Percentiles rank a stretch among this genome's conserved stretches.
These are phyloP conservation scores for Conringia planisiliqua DNA, from an alignment of 345 rosid genomes.

Conservation along the genomic window DNA sequence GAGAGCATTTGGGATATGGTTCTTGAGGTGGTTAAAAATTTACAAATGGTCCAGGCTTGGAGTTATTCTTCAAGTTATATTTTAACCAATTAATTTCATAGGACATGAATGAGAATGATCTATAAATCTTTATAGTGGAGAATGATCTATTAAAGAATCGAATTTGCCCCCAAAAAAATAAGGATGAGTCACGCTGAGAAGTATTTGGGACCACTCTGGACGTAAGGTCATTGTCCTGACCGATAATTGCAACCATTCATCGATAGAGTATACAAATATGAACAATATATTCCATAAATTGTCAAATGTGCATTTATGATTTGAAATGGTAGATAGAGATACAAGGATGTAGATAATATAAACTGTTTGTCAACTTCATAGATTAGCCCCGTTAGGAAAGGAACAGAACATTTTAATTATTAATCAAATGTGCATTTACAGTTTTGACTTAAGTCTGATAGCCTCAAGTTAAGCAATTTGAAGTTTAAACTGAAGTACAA, in stretches of 20 bases:
- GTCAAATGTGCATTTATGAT: slow-evolving; percentile 6
- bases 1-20: no score
- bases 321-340: neutral
- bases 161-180: no score
- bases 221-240: neutral
- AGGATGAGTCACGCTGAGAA: neutral
- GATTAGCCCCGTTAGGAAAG: neutral
- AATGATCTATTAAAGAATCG: no score
- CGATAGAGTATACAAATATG: neutral
- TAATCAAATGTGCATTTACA: neutral
- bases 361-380: neutral
- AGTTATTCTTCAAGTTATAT: no score
- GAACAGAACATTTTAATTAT: neutral
- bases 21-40: no score
- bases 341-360: neutral
- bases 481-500: no score
- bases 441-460: no score
- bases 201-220: neutral
- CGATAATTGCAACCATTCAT: neutral
- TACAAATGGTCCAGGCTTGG: no score
- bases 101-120: no score
- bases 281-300: neutral
- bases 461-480: no score
- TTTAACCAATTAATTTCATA: no score
- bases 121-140: no score